phyloP scores from a whole-genome alignment of 345 rosid species.

The Xanthoceras sorbifolium region DNA sequence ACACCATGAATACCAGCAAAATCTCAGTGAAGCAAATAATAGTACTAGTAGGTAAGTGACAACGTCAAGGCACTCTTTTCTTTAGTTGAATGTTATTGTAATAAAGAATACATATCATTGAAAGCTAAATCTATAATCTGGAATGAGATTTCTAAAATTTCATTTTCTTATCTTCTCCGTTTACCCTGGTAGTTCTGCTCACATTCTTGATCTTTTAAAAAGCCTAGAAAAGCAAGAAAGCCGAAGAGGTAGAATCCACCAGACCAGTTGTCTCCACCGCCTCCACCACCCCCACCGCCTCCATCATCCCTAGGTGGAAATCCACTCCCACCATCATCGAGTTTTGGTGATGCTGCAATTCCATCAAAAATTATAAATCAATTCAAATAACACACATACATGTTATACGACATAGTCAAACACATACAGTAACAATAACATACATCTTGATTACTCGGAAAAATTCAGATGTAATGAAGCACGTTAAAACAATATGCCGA shows the following conservation, averaged over 20 bases:
- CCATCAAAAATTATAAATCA: constrained; percentile 16
- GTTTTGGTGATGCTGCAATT: constrained; percentile 63
- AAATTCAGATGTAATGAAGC: neutral
- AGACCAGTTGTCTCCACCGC: constrained; percentile 85
- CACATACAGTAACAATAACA: neutral
- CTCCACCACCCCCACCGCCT: constrained; percentile 92
- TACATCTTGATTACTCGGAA: neutral
- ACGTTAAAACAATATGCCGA: neutral
- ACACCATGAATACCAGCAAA: no score
- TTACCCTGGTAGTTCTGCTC: constrained; percentile 55
- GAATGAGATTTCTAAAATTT: neutral
- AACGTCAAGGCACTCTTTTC: neutral
- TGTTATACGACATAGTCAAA: neutral
- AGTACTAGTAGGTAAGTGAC: neutral
- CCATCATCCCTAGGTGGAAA: constrained; percentile 77
- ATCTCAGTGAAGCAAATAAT: neutral
- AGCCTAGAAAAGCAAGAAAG: constrained; percentile 78
- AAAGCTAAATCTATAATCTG: neutral
- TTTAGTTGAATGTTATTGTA: neutral
- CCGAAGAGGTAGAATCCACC: constrained; percentile 95
- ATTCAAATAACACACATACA: neutral
- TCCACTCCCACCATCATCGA: constrained; percentile 83
- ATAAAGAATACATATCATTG: constrained; percentile 1
- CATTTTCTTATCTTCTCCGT: constrained; percentile 51
- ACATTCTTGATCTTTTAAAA: constrained; percentile 77